Percentiles rank a stretch among this genome's conserved stretches.
These are phyloP conservation scores for Ettlia oleoabundans DNA, from an alignment of 139 green algal species.

Conservation along the genomic window DNA sequence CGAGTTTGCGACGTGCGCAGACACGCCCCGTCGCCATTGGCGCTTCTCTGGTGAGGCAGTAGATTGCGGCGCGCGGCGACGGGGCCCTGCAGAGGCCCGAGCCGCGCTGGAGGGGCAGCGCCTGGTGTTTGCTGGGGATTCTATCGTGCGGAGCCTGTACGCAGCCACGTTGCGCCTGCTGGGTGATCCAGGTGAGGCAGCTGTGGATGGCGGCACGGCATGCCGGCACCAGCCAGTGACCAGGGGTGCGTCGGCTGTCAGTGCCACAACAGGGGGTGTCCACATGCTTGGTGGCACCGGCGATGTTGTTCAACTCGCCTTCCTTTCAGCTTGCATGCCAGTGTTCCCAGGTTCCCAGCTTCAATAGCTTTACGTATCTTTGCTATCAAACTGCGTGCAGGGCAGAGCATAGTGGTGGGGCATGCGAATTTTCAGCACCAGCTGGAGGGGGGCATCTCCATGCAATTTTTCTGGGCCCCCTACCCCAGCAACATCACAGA, in stretches of 20 bases:
- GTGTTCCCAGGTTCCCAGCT: neutral
- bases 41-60: neutral
- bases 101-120: neutral
- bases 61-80: slow-evolving; percentile 13
- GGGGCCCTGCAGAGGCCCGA: neutral
- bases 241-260: no score
- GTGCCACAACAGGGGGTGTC: no score
- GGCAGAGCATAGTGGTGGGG: slow-evolving; percentile 6
- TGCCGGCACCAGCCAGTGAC: no score
- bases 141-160: slow-evolving; percentile 17
- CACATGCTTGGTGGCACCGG: no score
- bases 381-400: neutral
- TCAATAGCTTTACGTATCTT: neutral
- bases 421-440: slow-evolving; percentile 18
- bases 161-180: slow-evolving; percentile 22
- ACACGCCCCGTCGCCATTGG: slow-evolving; percentile 26
- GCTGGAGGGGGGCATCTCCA: slow-evolving; percentile 3
- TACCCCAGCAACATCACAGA: slow-evolving; percentile 30
- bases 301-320: no score
- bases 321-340: neutral
- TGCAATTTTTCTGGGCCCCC: slow-evolving; percentile 21
- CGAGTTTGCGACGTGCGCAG: slow-evolving; percentile 20
- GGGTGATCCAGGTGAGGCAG: slow-evolving; percentile 10
- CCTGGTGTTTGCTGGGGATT: slow-evolving; percentile 36
- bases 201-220: no score